A percentile compares a stretch with the other conserved stretches of the same genome.
phyloP scores from a whole-genome alignment of 2,329 filamentous ascomycete species.

The Alternaria sp. region DNA sequence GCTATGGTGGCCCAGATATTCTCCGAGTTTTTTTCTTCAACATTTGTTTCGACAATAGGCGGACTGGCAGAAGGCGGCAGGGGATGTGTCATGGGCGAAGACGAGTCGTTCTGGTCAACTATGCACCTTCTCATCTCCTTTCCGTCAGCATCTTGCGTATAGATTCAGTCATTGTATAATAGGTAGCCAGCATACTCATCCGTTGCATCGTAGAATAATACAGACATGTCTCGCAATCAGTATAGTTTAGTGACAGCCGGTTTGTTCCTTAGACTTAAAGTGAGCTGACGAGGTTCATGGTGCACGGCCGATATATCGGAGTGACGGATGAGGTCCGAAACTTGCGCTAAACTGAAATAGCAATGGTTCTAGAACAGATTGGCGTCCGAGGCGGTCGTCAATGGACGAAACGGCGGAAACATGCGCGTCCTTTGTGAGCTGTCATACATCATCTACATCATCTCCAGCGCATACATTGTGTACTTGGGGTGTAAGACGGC shows the following conservation, averaged over 20 bases:
- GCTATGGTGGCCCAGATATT: not conserved
- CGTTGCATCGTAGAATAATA: constrained; percentile 15
- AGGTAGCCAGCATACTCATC: constrained; percentile 16
- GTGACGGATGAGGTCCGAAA: constrained; percentile 7
- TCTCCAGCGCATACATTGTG: not conserved
- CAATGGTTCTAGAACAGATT: constrained; percentile 12
- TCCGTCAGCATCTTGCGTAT: constrained; percentile 10
- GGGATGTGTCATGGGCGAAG: constrained; percentile 1
- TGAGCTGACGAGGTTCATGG: not conserved
- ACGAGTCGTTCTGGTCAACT: not conserved
- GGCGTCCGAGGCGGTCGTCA: not conserved
- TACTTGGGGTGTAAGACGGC: not conserved
- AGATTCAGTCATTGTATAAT: constrained; percentile 19
- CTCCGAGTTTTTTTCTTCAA: constrained; percentile 7
- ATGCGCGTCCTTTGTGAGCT: not conserved
- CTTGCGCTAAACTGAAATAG: not conserved
- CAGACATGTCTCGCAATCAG: not conserved
- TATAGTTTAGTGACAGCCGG: not conserved
- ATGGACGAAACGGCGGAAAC: constrained; percentile 9
- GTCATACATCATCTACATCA: not conserved
- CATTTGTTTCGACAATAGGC: constrained; percentile 2
- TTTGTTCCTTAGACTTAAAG: not conserved
- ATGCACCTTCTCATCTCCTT: not conserved
- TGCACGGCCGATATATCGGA: constrained; percentile 9
- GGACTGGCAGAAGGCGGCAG: constrained; percentile 8